Base-by-base conservation (phyloP, 495 filamentous ascomycete species). In the Talaromyces wortmannii region DNA sequence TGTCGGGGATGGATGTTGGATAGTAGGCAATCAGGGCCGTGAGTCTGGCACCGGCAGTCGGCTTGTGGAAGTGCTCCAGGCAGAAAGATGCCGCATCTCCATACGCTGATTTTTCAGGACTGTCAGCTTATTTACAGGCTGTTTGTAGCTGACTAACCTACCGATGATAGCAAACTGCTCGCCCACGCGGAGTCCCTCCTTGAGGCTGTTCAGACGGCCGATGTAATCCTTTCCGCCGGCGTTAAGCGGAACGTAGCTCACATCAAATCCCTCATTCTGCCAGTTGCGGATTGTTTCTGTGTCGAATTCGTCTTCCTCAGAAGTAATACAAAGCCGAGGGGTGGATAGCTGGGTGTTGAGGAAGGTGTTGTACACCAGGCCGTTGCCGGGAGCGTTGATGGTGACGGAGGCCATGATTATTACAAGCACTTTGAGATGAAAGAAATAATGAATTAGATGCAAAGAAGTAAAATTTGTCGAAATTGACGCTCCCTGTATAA, bases 261-360 rank as follows among this genome's bases (percentile, higher is more conserved):
- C 82, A 31, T 80, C 67, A 65, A 88, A 89, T 12, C 85, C 86
- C 59, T 90, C 86, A 51, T 80, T 79, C 30, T 72, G 72, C 86
- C 85, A 89, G 30, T 76, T 73, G 15, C 73, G 69, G 31, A 86
- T 55, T 0, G 77, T 81, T 5, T 78, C 63, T 6, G 65, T 52
- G 60, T 88, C 85, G 58, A 88, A 89, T 4, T 85, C 83, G 0
- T 72, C 67, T 11, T 68, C 71, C 59, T 89, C 84, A 6, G 85
- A 75, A 0, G 85, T 84, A 45, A 89, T 68, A 60, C 83, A 83
- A n/a, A 89, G 61, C 13, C 75, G 74, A 4, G 81, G 80, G n/a
- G 77, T 73, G 6, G 53, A 55, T 10, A 48, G 31, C 43, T 55
- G 53, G 7, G 47, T 29, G 29, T 68, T 64, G 18, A 64, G 56